Evolutionary conservation across 331 rosid genomes (phyloP).

Genomic region (Erythrophleum ivorense): DNA sequence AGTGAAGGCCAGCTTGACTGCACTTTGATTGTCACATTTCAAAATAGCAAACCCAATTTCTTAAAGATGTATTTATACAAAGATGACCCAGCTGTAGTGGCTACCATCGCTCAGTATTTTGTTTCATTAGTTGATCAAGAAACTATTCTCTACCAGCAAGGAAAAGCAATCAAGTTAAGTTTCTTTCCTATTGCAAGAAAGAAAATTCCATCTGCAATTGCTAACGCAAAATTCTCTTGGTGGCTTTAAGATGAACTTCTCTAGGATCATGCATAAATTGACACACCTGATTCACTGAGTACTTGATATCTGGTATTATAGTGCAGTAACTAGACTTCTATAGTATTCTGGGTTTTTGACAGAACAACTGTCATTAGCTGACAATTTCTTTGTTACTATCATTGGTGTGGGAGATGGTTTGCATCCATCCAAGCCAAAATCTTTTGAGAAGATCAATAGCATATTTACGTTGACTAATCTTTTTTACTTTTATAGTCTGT

Average conservation of each 20-base stretch:
- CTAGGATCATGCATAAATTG: background rate
- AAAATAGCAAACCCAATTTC: background rate
- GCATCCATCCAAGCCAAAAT: too few relatives aligned
- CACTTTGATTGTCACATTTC: background rate
- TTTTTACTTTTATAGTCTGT: too few relatives aligned
- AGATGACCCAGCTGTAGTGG: background rate
- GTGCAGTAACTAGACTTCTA: background rate
- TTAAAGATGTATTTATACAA: background rate
- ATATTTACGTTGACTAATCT: too few relatives aligned
- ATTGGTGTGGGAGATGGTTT: too few relatives aligned
- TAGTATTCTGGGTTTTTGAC: background rate
- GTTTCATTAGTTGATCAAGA: background rate
- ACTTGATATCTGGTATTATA: background rate
- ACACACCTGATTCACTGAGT: background rate
- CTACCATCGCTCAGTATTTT: background rate
- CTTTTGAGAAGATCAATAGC: too few relatives aligned
- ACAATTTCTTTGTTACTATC: too few relatives aligned
- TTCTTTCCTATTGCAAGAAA: background rate
- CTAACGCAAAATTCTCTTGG: background rate
- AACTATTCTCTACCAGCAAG: background rate
- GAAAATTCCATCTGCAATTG: background rate
- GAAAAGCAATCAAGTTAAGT: background rate
- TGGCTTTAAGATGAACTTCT: background rate
- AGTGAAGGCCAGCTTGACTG: background rate
- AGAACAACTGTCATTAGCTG: too few relatives aligned